Evolutionary conservation across 306 rosid species (phyloP).

Genomic region (Dryas alaskensis): DNA sequence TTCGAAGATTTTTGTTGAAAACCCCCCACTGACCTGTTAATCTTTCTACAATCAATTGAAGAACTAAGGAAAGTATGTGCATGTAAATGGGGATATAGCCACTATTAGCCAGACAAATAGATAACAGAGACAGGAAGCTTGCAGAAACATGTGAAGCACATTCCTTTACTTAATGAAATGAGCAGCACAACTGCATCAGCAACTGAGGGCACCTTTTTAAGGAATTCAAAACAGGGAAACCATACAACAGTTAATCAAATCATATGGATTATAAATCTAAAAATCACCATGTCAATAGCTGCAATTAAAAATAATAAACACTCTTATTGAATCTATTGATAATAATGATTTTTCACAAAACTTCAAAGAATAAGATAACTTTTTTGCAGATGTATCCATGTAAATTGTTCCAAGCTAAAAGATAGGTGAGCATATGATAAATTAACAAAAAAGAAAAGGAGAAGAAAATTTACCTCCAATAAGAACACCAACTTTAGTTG

Average conservation of each 20-base stretch:
- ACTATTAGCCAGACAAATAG: not conserved
- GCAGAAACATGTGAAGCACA: not conserved
- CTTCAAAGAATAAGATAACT: not conserved
- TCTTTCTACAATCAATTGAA: not conserved
- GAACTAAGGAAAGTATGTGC: not conserved
- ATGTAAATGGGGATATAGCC: not conserved
- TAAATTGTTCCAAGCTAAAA: not conserved
- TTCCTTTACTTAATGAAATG: not conserved
- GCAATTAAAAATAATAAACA: not conserved
- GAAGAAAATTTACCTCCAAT: constrained; percentile 58
- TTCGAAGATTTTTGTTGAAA: not conserved
- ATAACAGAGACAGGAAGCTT: not conserved
- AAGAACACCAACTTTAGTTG: constrained; percentile 41
- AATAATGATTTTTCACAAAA: not conserved
- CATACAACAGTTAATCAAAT: not conserved
- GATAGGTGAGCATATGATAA: not conserved
- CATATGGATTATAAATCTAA: not conserved
- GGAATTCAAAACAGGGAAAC: not conserved
- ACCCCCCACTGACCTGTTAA: too few relatives aligned
- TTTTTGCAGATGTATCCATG: not conserved
- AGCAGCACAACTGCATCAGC: not conserved
- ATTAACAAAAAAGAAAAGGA: not conserved
- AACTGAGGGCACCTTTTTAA: not conserved
- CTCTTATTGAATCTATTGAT: not conserved
- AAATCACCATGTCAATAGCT: not conserved